Base-by-base conservation (phyloP, 306 rosid genomes). In the Cyamopsis tetragonoloba region DNA sequence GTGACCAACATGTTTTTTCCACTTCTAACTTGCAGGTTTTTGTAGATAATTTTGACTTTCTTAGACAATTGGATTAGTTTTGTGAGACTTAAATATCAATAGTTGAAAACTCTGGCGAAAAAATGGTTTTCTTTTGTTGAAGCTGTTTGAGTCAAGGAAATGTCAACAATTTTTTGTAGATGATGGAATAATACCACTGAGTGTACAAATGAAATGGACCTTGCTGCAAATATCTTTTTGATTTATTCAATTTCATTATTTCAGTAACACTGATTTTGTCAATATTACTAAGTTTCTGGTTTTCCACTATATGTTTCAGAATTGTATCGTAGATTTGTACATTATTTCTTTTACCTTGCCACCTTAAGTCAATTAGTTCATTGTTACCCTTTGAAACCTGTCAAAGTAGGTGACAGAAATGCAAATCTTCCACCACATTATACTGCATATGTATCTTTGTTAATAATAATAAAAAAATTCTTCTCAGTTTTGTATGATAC, bases 31-130 rank as follows among this genome's bases (percentile, higher is more conserved):
- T 75, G 31, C 91, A 90, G 99, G 99, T 93, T 69, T 93, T 93
- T 70, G 96, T 90, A 79, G 99, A 93, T 82, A 93, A 90, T 80
- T 68, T 80, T 34, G 99, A 90, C 71, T 90, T 90, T 65, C 64
- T 59, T 3, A 90, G 82, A 85, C 97, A 90, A 70, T 74, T 90
- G 83, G 88, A 86, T 82, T 93, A 82, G 80, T 39, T 35, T 60
- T 67, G 76, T 30, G 54, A 63, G 17, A 22, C 60, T 71, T 68
- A 24, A n/a, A 49, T 51, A 44, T 35, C 62, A 69, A n/a, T n/a
- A n/a, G n/a, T n/a, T n/a, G n/a, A n/a, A 56, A 42, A 3, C 41
- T 47, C 46, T 22, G 77, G 64, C 35, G 46, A 70, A 69, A 68
- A 72, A 42, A 12, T 60, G 23, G 7, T 31, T 24, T 72, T 72